Percentiles rank a stretch among this genome's conserved stretches.
Evolutionary conservation across 225 moss, liverwort and hornwort genomes (phyloP).

Genomic region (Takakia lepidozioides): DNA sequence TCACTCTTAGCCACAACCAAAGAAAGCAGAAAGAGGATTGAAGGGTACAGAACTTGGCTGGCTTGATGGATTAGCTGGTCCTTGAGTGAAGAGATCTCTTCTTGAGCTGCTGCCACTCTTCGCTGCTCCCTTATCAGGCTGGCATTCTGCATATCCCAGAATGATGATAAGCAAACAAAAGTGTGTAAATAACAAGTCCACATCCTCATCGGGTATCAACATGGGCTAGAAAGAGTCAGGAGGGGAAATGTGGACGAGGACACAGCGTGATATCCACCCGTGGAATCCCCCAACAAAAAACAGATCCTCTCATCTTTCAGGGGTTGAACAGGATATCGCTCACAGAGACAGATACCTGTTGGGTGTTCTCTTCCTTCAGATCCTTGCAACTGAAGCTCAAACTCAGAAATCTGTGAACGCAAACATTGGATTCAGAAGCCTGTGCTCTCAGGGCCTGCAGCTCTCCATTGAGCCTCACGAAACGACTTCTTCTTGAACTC

Average conservation of each 20-base stretch:
- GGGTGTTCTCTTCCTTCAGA: slow-evolving; percentile 29
- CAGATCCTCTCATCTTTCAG: too few relatives aligned
- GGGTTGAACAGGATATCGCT: too few relatives aligned
- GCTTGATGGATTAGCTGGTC: slow-evolving; percentile 29
- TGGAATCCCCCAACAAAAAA: too few relatives aligned
- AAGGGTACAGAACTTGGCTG: not conserved
- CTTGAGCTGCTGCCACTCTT: slow-evolving; percentile 22
- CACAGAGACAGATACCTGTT: slow-evolving; percentile 14
- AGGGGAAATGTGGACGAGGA: too few relatives aligned
- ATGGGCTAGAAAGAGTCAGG: too few relatives aligned
- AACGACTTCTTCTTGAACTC: slow-evolving; percentile 43
- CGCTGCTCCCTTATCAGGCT: slow-evolving; percentile 25
- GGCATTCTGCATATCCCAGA: slow-evolving; percentile 20
- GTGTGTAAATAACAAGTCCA: too few relatives aligned
- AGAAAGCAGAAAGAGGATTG: too few relatives aligned
- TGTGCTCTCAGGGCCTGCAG: slow-evolving; percentile 30
- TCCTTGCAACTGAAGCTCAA: slow-evolving; percentile 20
- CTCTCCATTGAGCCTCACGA: slow-evolving; percentile 47
- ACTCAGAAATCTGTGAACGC: slow-evolving; percentile 14
- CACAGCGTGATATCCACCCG: too few relatives aligned
- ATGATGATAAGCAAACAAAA: too few relatives aligned
- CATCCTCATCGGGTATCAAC: too few relatives aligned
- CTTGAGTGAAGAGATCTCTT: slow-evolving; percentile 24
- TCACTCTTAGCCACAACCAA: too few relatives aligned
- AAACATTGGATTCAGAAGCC: slow-evolving; percentile 17